Percentiles rank a stretch among this genome's conserved stretches.
Evolutionary conservation across 2,329 filamentous ascomycete species (phyloP).

Genomic region (Orbilia brochopaga): DNA sequence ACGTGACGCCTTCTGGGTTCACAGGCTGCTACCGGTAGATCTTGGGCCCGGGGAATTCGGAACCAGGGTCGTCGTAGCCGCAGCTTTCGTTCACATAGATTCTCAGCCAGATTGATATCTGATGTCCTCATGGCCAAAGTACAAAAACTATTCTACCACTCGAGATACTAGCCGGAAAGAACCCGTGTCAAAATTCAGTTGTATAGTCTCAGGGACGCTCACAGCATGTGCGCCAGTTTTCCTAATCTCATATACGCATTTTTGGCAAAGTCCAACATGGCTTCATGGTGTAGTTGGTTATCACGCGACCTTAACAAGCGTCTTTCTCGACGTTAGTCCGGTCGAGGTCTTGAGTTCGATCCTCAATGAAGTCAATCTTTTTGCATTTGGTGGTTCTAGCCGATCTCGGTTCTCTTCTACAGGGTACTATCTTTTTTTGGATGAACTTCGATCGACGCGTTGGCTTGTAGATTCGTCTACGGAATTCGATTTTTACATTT

Average conservation of each 20-base stretch:
- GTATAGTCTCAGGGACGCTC: slow-evolving; percentile 75
- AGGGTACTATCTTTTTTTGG: not conserved
- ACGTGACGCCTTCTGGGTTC: slow-evolving; percentile 26
- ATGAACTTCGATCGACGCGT: not conserved
- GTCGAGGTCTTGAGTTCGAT: slow-evolving; percentile 52
- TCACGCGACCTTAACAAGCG: slow-evolving; percentile 50
- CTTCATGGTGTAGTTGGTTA: slow-evolving; percentile 51
- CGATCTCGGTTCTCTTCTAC: not conserved
- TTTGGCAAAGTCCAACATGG: not conserved
- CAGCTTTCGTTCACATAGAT: slow-evolving; percentile 71
- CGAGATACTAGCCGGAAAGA: too few relatives aligned
- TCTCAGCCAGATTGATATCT: not conserved
- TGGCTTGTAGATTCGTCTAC: not conserved
- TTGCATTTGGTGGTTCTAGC: not conserved
- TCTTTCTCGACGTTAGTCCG: slow-evolving; percentile 16
- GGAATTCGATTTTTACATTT: not conserved
- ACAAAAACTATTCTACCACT: too few relatives aligned
- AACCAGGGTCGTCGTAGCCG: slow-evolving; percentile 74
- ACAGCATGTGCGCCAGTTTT: slow-evolving; percentile 70
- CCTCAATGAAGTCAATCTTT: slow-evolving; percentile 44
- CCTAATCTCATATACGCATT: not conserved
- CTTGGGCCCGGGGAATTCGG: slow-evolving; percentile 75
- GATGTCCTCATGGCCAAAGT: too few relatives aligned
- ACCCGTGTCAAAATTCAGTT: slow-evolving; percentile 6
- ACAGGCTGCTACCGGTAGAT: slow-evolving; percentile 59